Conservation (phyloP, 495 filamentous ascomycete genomes). For the Penicillium turbatum region DNA sequence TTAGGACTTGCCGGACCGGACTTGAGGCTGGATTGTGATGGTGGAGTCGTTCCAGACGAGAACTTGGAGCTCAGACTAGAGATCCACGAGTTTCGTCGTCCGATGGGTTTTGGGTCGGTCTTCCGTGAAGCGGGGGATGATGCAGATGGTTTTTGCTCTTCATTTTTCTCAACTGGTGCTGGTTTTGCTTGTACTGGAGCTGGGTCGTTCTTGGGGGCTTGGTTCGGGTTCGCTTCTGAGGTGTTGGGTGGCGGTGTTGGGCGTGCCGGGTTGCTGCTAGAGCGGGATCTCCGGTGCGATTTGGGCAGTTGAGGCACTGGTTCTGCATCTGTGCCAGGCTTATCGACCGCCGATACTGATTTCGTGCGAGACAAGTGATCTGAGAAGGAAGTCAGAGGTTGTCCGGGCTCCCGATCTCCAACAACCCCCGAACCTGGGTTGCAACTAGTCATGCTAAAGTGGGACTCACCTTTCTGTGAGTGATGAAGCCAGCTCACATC, state of each 20-base stretch:
- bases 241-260: constrained; percentile 16
- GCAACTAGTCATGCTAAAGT: neutral
- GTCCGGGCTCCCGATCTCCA: constrained; percentile 5
- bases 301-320: constrained; percentile 15
- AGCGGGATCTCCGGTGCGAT: constrained; percentile 23
- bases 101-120: constrained; percentile 37
- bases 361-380: constrained; percentile 40
- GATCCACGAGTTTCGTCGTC: constrained; percentile 80
- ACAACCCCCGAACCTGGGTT: neutral
- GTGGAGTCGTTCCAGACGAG: constrained; percentile 58
- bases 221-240: constrained; percentile 16
- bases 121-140: constrained; percentile 27
- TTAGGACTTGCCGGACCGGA: constrained; percentile 41
- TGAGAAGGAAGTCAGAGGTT: constrained; percentile 14
- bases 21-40: constrained; percentile 43
- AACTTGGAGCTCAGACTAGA: constrained; percentile 91
- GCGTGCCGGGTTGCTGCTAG: constrained; percentile 21
- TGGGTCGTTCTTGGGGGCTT: constrained; percentile 12
- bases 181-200: constrained; percentile 21
- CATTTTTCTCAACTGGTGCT: constrained; percentile 16
- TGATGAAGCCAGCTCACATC: constrained; percentile 70
- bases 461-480: constrained; percentile 54
- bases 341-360: constrained; percentile 37
- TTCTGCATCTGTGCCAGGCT: constrained; percentile 21
- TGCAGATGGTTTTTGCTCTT: constrained; percentile 22